A percentile compares a stretch with the other conserved stretches of the same genome.
Conservation (phyloP, 139 green algal species). For the Bryopsis sp. region DNA sequence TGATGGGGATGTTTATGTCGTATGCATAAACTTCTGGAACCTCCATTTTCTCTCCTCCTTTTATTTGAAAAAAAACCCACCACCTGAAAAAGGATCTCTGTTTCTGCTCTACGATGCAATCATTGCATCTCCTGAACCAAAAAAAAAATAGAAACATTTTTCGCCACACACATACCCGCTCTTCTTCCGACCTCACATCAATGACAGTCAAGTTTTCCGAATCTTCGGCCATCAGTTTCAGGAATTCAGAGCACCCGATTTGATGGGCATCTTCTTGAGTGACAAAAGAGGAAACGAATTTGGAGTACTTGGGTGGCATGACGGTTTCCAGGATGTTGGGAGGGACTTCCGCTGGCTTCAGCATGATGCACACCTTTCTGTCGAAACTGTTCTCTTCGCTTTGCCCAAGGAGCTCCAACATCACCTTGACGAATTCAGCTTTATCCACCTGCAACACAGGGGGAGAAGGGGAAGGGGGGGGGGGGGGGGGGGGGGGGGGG, state of each 20-base stretch:
- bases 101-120: too few relatives aligned
- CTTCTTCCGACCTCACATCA: background rate
- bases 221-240: background rate
- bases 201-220: background rate
- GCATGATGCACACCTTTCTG: background rate
- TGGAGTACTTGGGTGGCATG: background rate
- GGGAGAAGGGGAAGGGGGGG: too few relatives aligned
- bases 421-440: background rate
- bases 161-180: too few relatives aligned
- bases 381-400: background rate
- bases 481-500: too few relatives aligned
- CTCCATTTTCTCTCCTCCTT: too few relatives aligned
- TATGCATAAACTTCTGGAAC: too few relatives aligned
- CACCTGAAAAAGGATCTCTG: too few relatives aligned
- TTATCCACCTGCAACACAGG: background rate
- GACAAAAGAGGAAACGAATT: background rate
- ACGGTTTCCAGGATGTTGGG: background rate
- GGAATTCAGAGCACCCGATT: background rate
- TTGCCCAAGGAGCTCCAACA: background rate
- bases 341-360: background rate
- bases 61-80: too few relatives aligned
- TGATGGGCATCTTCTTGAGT: background rate
- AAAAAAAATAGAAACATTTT: too few relatives aligned
- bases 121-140: too few relatives aligned
- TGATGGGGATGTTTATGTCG: too few relatives aligned